Evolutionary conservation across 495 filamentous ascomycete species (phyloP).

Genomic region (Pyrenopolyporus hunteri): DNA sequence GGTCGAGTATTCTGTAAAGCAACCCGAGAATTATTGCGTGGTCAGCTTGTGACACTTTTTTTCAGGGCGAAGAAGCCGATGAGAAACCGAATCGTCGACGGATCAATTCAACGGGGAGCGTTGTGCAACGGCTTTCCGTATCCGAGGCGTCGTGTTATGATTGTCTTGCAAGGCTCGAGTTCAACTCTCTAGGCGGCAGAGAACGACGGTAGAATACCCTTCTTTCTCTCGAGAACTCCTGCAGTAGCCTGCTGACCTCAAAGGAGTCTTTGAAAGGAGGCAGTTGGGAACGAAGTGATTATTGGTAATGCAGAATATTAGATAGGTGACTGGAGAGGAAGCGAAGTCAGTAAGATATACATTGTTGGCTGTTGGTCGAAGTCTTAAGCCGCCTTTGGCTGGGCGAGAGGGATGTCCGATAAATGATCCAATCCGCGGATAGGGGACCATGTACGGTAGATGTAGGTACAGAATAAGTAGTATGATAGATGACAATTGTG

Average conservation of each 20-base stretch:
- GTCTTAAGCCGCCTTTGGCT: background rate
- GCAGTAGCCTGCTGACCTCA: constrained; percentile 94
- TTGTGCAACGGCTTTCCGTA: constrained; percentile 44
- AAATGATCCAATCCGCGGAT: background rate
- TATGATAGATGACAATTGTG: constrained; percentile 4
- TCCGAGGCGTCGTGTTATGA: constrained; percentile 25
- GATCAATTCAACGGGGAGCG: constrained; percentile 48
- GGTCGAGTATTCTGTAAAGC: constrained; percentile 8
- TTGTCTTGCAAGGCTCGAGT: constrained; percentile 38
- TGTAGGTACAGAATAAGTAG: background rate
- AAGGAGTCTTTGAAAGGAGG: constrained; percentile 65
- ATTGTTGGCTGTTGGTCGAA: constrained; percentile 8
- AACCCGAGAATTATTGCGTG: constrained; percentile 8
- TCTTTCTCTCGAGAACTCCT: constrained; percentile 66
- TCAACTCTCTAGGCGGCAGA: constrained; percentile 39
- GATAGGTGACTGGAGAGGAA: constrained; percentile 40
- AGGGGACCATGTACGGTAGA: background rate
- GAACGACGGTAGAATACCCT: constrained; percentile 37
- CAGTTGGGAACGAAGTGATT: constrained; percentile 43
- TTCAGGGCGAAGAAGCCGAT: constrained; percentile 26
- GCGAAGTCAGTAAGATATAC: constrained; percentile 40
- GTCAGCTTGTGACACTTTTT: constrained; percentile 18
- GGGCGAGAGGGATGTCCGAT: constrained; percentile 4
- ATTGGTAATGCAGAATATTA: constrained; percentile 42
- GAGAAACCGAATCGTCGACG: constrained; percentile 7